Percentiles rank a stretch among this genome's conserved stretches.
Evolutionary conservation across 2,329 filamentous ascomycete species (phyloP).

Genomic region (Colletotrichum incanum): DNA sequence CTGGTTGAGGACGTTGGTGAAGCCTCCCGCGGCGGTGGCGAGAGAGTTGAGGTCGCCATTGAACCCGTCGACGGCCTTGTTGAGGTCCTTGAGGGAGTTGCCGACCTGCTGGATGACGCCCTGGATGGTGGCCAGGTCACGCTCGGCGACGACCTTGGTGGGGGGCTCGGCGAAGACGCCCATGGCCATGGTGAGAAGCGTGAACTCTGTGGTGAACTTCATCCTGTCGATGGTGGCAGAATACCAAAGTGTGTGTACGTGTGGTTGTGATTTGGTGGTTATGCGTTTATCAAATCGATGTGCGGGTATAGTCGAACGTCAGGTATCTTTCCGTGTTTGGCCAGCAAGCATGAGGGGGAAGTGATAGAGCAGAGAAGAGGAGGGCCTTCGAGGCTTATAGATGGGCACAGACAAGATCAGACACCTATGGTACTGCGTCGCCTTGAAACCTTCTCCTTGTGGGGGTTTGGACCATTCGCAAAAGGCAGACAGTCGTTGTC

Average conservation of each 20-base stretch:
- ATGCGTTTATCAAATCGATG: conserved; percentile 8
- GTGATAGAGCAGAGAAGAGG: not conserved
- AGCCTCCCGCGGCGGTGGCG: conserved; percentile 44
- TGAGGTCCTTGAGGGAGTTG: conserved; percentile 44
- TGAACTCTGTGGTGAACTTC: conserved; percentile 45
- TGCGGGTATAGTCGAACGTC: conserved; percentile 4
- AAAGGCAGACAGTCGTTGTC: not conserved
- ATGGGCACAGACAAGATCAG: conserved; percentile 33
- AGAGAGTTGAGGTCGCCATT: conserved; percentile 45
- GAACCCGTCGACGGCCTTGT: conserved; percentile 47
- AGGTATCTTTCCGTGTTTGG: conserved; percentile 28
- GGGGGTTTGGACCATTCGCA: not conserved
- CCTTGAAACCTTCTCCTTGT: not conserved
- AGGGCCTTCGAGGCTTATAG: conserved; percentile 38
- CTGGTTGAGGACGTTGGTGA: conserved; percentile 44
- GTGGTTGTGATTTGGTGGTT: not conserved
- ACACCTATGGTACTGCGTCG: not conserved
- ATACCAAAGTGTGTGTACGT: not conserved
- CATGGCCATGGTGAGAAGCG: conserved; percentile 40
- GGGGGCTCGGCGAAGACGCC: conserved; percentile 43
- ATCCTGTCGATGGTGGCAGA: conserved; percentile 30
- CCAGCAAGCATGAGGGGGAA: conserved; percentile 25
- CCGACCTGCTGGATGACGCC: conserved; percentile 42
- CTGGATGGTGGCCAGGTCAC: conserved; percentile 42
- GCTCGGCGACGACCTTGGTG: conserved; percentile 36